Evolutionary conservation across 176 grass and related monocot species (phyloP).

Genomic region (Rhipidocladum racemiflorum): DNA sequence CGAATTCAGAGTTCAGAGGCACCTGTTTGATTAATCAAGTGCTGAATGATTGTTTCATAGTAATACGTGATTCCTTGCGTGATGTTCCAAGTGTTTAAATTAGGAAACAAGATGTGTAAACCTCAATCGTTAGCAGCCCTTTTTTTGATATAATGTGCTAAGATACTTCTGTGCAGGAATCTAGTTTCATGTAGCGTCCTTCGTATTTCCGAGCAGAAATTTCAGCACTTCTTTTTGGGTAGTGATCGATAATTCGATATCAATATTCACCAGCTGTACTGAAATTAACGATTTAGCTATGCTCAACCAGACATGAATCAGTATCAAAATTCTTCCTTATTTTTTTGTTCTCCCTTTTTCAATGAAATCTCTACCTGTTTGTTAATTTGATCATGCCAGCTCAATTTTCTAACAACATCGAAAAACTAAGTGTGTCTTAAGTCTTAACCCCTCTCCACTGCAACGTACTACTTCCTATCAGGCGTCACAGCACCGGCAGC

Average conservation of each 20-base stretch:
- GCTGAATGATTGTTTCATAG: neutral
- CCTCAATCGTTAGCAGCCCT: neutral
- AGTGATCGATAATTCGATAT: no score
- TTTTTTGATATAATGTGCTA: neutral
- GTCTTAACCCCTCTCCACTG: neutral
- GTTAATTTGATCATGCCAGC: neutral
- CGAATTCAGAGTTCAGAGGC: neutral
- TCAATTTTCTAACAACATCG: neutral
- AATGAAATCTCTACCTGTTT: neutral
- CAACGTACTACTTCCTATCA: neutral
- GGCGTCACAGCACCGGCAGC: conserved; percentile 52
- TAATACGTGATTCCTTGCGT: neutral
- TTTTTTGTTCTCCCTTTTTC: neutral
- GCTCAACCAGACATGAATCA: neutral
- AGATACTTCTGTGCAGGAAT: neutral
- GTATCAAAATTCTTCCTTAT: neutral
- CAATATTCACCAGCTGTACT: neutral
- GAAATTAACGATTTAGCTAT: neutral
- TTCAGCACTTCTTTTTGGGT: neutral
- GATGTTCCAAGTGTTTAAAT: neutral
- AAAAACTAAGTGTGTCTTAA: neutral
- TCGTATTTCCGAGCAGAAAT: neutral
- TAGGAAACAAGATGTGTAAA: neutral
- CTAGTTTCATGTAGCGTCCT: neutral
- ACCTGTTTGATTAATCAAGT: neutral